Base-by-base conservation (phyloP, 2,329 filamentous ascomycete species). In the Microcyclospora pomicola region DNA sequence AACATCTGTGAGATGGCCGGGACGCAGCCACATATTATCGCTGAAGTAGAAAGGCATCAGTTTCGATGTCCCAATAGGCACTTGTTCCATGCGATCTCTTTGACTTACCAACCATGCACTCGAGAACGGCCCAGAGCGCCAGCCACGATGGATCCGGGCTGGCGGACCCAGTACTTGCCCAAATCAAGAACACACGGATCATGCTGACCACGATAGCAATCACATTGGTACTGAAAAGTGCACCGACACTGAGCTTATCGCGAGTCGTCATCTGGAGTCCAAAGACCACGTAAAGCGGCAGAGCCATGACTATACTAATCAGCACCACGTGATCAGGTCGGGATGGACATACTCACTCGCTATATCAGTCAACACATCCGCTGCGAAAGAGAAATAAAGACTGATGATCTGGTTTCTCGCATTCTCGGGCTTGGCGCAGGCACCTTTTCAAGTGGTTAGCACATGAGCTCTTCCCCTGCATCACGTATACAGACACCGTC, bases 1-100 rank as follows among this genome's bases (percentile, higher is more conserved):
- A 42, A 42, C 27, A 42, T 42, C 15, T 42, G 40, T 2, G 37
- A 42, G 27, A 39, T 42, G 15, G 36, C 36, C 11, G 40, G 40
- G 13, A 42, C 39, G n/a, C 37, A 42, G 30, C 40, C 40, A 12
- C 39, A 33, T 12, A 42, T 39, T 28, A 42, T 39, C 9, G 40
- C 40, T 42, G 19, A 12, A 12, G 11, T 15, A 34, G 11, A 37
- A 30, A 16, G 24, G 9, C 7, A 7, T 24, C 7, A 24, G 7
- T 24, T 4, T 24, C 7, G 19, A 24, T 24, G 19, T 24, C 19
- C 19, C 19, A 7, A 24, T 7, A 24, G 4, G 19, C 19, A 7
- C 19, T 7, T 24, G 19, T 24, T 24, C 15, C 5, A 19, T 12
- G 5, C 14, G 19, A 4, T 27, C 13, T 5, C 5, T 5, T 13